A percentile compares a stretch with the other conserved stretches of the same genome.
Conservation (phyloP, 208 protist genomes). For the Leishmania gerbilli region DNA sequence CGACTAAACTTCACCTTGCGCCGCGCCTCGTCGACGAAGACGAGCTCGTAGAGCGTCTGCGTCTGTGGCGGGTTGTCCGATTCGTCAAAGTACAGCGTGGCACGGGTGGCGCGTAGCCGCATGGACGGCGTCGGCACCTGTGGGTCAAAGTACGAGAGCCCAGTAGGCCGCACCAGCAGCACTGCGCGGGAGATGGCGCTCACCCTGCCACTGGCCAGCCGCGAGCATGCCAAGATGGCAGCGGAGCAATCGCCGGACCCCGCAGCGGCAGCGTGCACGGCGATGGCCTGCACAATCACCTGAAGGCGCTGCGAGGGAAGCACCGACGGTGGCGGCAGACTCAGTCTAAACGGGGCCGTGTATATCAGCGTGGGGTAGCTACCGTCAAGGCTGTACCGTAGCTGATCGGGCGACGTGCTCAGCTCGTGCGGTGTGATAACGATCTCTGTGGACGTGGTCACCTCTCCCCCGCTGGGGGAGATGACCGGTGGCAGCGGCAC, state of each 20-base stretch:
- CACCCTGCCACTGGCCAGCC: conserved; percentile 1
- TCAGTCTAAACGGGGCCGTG: conserved; percentile 75
- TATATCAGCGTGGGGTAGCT: conserved; percentile 75
- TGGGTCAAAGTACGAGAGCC: conserved; percentile 69
- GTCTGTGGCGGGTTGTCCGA: conserved; percentile 51
- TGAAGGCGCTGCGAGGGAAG: conserved; percentile 24
- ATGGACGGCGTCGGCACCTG: conserved; percentile 56
- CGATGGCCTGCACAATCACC: conserved; percentile 55
- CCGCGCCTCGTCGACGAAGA: conserved; percentile 57
- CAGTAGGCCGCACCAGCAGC: conserved; percentile 53
- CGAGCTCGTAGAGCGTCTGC: conserved; percentile 69
- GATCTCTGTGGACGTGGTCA: conserved; percentile 75
- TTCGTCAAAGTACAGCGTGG: conserved; percentile 84
- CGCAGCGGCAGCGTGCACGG: conserved; percentile 27
- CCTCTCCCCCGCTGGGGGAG: conserved; percentile 54
- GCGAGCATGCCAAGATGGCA: not conserved
- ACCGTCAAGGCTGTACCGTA: conserved; percentile 85
- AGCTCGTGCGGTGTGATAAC: conserved; percentile 53
- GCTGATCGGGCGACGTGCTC: conserved; percentile 55
- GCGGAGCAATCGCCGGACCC: not conserved
- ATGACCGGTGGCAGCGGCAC: conserved; percentile 52
- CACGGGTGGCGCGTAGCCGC: conserved; percentile 47
- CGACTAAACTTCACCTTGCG: conserved; percentile 65
- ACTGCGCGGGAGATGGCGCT: conserved; percentile 52
- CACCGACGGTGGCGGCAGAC: conserved; percentile 38